A percentile compares a stretch with the other conserved stretches of the same genome.
These are phyloP conservation scores for Hypoxylon lienhwacheense DNA, from an alignment of 495 filamentous ascomycete genomes.

Conservation along the genomic window DNA sequence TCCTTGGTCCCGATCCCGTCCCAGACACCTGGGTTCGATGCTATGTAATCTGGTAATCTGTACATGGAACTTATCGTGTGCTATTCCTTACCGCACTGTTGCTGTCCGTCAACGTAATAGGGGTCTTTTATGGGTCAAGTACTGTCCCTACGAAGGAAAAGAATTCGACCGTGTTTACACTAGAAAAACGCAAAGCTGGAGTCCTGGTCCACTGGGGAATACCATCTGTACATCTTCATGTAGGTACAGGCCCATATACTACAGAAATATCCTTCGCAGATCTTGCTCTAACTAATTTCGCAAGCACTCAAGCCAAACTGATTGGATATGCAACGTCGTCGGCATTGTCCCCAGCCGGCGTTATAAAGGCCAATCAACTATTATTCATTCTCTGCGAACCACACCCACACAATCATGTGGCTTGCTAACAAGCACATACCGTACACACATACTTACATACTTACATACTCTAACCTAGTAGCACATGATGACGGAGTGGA, in stretches of 20 bases:
- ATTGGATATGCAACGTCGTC: neutral
- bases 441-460: neutral
- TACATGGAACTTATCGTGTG: too few relatives aligned
- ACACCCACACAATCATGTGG: too few relatives aligned
- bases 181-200: too few relatives aligned
- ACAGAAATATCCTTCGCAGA: too few relatives aligned
- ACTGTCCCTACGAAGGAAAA: neutral
- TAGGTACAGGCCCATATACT: too few relatives aligned
- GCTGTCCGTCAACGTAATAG: slow-evolving; percentile 11
- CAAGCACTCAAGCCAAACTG: too few relatives aligned
- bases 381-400: too few relatives aligned
- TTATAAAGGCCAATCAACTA: neutral
- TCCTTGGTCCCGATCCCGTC: slow-evolving; percentile 23
- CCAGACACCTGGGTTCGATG: slow-evolving; percentile 26
- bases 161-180: neutral
- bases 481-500: neutral
- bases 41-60: too few relatives aligned
- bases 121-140: slow-evolving; percentile 8
- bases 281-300: too few relatives aligned
- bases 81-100: slow-evolving; percentile 19
- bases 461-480: neutral
- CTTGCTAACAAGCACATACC: too few relatives aligned
- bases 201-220: too few relatives aligned
- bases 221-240: too few relatives aligned
- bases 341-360: neutral